Evolutionary conservation across 768 basidiomycete species (phyloP), one percentile per base, ranked within the genome.

Genomic region (Xerocomellus dryophilus): DNA sequence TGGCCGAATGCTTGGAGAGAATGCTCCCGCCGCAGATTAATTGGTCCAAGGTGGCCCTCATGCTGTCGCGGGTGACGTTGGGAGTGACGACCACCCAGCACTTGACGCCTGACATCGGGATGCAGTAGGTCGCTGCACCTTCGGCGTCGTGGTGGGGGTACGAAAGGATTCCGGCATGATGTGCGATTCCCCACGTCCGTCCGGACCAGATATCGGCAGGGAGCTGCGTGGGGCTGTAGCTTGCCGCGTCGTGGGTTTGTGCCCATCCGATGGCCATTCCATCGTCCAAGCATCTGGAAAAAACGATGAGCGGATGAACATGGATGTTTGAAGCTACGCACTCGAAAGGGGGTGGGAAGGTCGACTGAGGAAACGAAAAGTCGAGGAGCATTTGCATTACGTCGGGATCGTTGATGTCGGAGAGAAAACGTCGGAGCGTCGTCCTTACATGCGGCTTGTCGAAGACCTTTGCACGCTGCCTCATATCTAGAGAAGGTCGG

Each of bases 1-100:
- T 25, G 25, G 3, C 5, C 5, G 25, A 25, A 25, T 25, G 25
- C 25, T 25, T 25, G 25, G 25, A 25, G 25, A 25, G 25, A 25
- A 25, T 5, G 3, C 3, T 25, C 3, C 5, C 5, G 25, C 5
- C 5, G 5, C 25, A 25, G 5, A 25, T 25, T 25, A 3, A 25
- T 3, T 5, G 3, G 8, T 36, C 7, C 8, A 36, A 0, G 0
- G 36, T 2, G 8, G 0, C 4, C 36, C n/a, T 36, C n/a, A 36
- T n/a, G 4, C 6, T n/a, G 17, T 36, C n/a, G 8, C 8, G 17
- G 17, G 36, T 36, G 15, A 36, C 8, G 8, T 3, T 36, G 7
- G 36, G 36, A n/a, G 17, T 36, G 36, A n/a, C 3, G 8, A n/a
- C 4, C 7, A 36, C 8, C 36, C 36, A 36, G n/a, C 2, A 36